phyloP scores from a whole-genome alignment of 2,329 filamentous ascomycete genomes.

The Blastomyces silverae region DNA sequence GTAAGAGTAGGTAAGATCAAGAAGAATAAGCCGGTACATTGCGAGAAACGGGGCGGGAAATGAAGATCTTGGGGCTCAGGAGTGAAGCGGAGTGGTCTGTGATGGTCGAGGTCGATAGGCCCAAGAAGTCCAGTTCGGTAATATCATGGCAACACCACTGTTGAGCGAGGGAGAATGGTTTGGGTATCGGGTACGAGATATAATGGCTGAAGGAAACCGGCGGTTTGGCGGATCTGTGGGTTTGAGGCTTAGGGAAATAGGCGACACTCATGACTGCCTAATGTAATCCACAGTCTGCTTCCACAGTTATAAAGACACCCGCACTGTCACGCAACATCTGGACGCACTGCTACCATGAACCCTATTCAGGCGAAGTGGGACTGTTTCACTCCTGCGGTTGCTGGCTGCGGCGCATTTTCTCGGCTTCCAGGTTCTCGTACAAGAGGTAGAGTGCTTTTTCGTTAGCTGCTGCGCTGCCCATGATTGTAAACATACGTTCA shows the following conservation, averaged over 20 bases:
- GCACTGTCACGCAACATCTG: neutral
- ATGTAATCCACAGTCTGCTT: constrained; percentile 1
- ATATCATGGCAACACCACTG: neutral
- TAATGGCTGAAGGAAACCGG: neutral
- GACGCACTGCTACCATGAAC: constrained; percentile 5
- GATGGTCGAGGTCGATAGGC: neutral
- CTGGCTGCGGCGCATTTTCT: constrained; percentile 97
- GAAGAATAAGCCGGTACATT: constrained; percentile 15
- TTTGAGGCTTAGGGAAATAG: neutral
- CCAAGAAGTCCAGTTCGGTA: neutral
- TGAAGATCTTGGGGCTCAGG: constrained; percentile 15
- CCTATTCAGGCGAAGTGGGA: neutral
- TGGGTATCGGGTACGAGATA: neutral
- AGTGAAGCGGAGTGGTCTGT: neutral
- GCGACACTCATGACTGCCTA: neutral
- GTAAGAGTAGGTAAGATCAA: constrained; percentile 21
- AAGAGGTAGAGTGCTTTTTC: constrained; percentile 93
- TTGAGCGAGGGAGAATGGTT: constrained; percentile 1
- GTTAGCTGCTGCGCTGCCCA: constrained; percentile 87
- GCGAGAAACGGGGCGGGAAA: constrained; percentile 16
- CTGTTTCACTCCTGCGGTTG: constrained; percentile 51
- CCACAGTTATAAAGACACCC: neutral
- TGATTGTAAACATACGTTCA: constrained; percentile 99
- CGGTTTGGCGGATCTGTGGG: neutral
- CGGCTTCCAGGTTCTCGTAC: constrained; percentile 97